Evolutionary conservation across 2,329 filamentous ascomycete genomes (phyloP).

Genomic region (Arachnomyces sp.): DNA sequence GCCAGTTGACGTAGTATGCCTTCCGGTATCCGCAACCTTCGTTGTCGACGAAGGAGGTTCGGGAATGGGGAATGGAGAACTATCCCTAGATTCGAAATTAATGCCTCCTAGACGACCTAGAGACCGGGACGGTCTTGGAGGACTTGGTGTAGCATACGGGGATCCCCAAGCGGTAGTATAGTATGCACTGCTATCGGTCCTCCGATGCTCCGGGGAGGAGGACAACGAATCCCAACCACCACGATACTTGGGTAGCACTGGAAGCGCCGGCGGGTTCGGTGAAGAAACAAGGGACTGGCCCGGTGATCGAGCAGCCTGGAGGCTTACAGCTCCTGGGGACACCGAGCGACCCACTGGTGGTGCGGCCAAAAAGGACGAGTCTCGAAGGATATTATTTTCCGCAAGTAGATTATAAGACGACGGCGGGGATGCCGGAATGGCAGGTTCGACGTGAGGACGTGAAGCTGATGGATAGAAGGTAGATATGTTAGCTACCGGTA

Average conservation of each 20-base stretch:
- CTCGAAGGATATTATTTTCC: slow-evolving; percentile 21
- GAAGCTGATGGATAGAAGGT: slow-evolving; percentile 22
- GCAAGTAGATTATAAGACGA: slow-evolving; percentile 22
- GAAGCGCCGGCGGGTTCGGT: slow-evolving; percentile 24
- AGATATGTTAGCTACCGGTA: neutral
- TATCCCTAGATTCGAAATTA: slow-evolving; percentile 24
- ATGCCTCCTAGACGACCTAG: slow-evolving; percentile 40
- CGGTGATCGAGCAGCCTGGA: slow-evolving; percentile 27
- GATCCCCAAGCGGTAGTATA: slow-evolving; percentile 86
- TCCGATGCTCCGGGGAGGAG: slow-evolving; percentile 34
- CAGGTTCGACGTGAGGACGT: slow-evolving; percentile 29
- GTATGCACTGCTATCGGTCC: slow-evolving; percentile 44
- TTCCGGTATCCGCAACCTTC: slow-evolving; percentile 11
- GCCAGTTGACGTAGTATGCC: slow-evolving; percentile 21
- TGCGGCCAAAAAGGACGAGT: slow-evolving; percentile 22
- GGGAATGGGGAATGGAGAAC: slow-evolving; percentile 24
- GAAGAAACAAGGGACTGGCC: slow-evolving; percentile 21
- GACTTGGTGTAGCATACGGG: slow-evolving; percentile 63
- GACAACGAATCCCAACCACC: slow-evolving; percentile 27
- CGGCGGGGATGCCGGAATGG: slow-evolving; percentile 28
- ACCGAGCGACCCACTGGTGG: slow-evolving; percentile 25
- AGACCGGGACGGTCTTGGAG: slow-evolving; percentile 32
- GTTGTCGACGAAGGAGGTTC: neutral
- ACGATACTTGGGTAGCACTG: slow-evolving; percentile 25
- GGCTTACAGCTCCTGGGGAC: slow-evolving; percentile 30